Conservation (phyloP, 2,329 filamentous ascomycete species). For the Botrytis fragariae region DNA sequence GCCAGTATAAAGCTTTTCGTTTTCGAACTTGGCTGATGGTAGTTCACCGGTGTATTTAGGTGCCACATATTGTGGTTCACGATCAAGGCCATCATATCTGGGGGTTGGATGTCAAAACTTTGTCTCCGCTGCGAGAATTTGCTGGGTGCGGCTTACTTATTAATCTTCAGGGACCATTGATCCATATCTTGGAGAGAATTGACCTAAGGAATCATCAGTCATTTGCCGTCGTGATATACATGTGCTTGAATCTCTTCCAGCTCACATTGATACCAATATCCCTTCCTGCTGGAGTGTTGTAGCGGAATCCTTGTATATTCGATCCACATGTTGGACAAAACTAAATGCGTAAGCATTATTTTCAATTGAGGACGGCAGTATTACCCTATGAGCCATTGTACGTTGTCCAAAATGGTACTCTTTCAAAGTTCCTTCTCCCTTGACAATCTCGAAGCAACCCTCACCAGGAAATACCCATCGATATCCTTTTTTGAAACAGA, state of each 20-base stretch:
- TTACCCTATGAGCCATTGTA: conserved; percentile 44
- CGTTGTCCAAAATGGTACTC: conserved; percentile 46
- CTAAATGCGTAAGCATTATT: conserved; percentile 35
- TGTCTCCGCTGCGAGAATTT: neutral
- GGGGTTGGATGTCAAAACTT: neutral
- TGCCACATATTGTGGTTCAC: conserved; percentile 25
- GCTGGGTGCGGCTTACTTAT: conserved; percentile 12
- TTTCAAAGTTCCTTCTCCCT: conserved; percentile 45
- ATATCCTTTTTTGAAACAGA: conserved; percentile 54
- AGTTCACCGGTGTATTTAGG: conserved; percentile 21
- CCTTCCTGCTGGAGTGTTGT: conserved; percentile 35
- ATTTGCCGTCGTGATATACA: neutral
- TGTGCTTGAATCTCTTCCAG: neutral
- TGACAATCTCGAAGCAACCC: conserved; percentile 45
- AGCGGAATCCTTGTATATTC: conserved; percentile 40
- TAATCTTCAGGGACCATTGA: conserved; percentile 23
- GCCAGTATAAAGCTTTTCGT: conserved; percentile 29
- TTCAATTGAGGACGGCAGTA: neutral
- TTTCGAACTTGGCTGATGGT: conserved; percentile 24
- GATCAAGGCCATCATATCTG: conserved; percentile 26
- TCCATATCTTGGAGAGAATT: conserved; percentile 27
- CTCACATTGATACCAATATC: conserved; percentile 46
- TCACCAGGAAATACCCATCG: conserved; percentile 41
- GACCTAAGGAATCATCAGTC: conserved; percentile 20
- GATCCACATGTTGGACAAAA: conserved; percentile 54